Conservation (phyloP, 1,284 basidiomycete species). For the Trametes hirsuta region DNA sequence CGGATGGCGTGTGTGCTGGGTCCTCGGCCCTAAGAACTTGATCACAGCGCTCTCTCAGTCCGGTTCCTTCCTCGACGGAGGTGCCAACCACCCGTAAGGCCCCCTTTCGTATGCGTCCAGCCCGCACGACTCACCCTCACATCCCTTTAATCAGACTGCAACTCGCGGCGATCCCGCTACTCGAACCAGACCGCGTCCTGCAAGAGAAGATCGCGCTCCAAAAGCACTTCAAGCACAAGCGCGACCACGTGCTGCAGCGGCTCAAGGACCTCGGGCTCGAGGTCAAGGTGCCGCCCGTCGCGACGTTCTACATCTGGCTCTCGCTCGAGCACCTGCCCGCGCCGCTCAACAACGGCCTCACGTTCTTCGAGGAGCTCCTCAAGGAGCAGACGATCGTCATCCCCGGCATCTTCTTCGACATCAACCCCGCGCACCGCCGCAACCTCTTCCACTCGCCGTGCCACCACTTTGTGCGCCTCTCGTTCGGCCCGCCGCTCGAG, state of each 20-base stretch:
- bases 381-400: conserved; percentile 92
- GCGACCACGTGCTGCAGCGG: conserved; percentile 87
- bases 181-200: conserved; percentile 71
- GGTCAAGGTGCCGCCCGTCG: conserved; percentile 73
- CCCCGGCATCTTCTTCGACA: conserved; percentile 91
- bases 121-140: neutral
- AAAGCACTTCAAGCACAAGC: conserved; percentile 88
- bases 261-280: conserved; percentile 78
- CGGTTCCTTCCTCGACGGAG: conserved; percentile 88
- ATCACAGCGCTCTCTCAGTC: conserved; percentile 87
- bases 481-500: conserved; percentile 86
- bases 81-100: conserved; percentile 84
- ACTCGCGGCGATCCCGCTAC: conserved; percentile 80
- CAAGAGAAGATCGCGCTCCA: conserved; percentile 84
- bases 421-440: conserved; percentile 82
- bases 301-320: conserved; percentile 93
- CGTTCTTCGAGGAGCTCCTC: conserved; percentile 93
- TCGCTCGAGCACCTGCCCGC: conserved; percentile 77
- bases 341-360: conserved; percentile 88
- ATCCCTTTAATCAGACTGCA: conserved; percentile 61
- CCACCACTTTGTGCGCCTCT: conserved; percentile 85
- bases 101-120: no score
- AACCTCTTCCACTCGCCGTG: conserved; percentile 92
- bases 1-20: conserved; percentile 95
- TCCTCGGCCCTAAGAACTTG: conserved; percentile 90